Evolutionary conservation across 805 yeast genomes (phyloP).

Genomic region (Spathaspora sp.): DNA sequence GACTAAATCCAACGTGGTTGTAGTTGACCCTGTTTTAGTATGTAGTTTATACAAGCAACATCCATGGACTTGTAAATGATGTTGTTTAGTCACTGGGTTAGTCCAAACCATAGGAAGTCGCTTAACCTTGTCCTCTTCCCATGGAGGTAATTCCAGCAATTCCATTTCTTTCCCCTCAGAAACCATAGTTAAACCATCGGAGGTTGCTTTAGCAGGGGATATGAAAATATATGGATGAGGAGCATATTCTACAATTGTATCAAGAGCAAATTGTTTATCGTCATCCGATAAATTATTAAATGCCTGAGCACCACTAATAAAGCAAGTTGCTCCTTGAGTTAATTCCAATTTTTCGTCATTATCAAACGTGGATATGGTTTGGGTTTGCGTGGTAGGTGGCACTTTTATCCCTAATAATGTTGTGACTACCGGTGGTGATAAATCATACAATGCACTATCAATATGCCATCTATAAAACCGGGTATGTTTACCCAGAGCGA

Average conservation of each 20-base stretch:
- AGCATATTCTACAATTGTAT: constrained; percentile 81
- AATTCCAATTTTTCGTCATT: constrained; percentile 56
- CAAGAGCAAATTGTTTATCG: constrained; percentile 70
- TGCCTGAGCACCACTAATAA: constrained; percentile 80
- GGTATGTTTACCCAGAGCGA: constrained; percentile 52
- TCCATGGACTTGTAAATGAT: constrained; percentile 84
- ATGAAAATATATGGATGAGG: constrained; percentile 91
- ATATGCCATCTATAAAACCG: constrained; percentile 93
- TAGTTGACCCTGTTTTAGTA: constrained; percentile 49
- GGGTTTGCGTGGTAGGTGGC: constrained; percentile 63
- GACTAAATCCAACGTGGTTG: constrained; percentile 50
- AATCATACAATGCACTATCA: constrained; percentile 82
- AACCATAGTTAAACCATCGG: constrained; percentile 84
- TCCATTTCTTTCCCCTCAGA: constrained; percentile 71
- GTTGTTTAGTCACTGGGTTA: constrained; percentile 79
- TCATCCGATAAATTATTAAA: constrained; percentile 62
- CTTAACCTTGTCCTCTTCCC: constrained; percentile 80
- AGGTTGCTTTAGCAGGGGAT: constrained; percentile 74
- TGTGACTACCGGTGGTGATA: constrained; percentile 84
- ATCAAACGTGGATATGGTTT: constrained; percentile 56
- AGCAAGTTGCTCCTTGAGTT: constrained; percentile 86
- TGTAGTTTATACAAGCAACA: constrained; percentile 73
- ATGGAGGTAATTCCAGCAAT: constrained; percentile 68
- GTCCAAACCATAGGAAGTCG: constrained; percentile 88
- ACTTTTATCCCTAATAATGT: constrained; percentile 80